Percentiles rank a stretch among this genome's conserved stretches.
These are phyloP conservation scores for Lodderomyces theae DNA, from an alignment of 1,139 yeast species.

Conservation along the genomic window DNA sequence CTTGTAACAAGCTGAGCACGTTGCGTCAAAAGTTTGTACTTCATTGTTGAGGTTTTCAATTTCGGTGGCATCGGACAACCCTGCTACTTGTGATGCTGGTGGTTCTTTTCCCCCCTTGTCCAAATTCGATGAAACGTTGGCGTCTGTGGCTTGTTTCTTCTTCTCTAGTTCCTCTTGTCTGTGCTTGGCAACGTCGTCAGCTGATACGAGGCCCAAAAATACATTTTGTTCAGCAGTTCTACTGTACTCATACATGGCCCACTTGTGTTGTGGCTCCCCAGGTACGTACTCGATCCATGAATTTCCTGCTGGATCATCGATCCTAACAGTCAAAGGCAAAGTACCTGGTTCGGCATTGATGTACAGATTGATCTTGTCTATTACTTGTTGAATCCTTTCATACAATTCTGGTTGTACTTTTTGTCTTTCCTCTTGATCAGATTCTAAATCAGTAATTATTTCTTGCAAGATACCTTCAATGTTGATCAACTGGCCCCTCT, in stretches of 20 bases:
- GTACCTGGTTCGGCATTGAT: constrained; percentile 63
- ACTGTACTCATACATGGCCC: constrained; percentile 82
- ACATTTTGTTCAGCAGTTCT: constrained; percentile 90
- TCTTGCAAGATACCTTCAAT: constrained; percentile 85
- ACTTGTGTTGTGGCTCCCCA: constrained; percentile 84
- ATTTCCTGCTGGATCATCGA: constrained; percentile 97
- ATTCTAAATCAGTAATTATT: constrained; percentile 75
- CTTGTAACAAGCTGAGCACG: constrained; percentile 85
- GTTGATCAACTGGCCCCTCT: constrained; percentile 88
- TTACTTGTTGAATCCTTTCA: constrained; percentile 70
- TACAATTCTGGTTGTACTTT: constrained; percentile 68
- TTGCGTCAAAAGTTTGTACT: constrained; percentile 88
- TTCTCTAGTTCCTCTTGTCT: constrained; percentile 29
- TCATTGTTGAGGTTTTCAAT: constrained; percentile 84
- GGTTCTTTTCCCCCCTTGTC: constrained; percentile 13
- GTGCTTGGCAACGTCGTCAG: constrained; percentile 66
- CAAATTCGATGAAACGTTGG: constrained; percentile 9
- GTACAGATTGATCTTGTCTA: constrained; percentile 55
- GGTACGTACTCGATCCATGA: constrained; percentile 94
- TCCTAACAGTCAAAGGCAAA: constrained; percentile 73
- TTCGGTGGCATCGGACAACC: constrained; percentile 66
- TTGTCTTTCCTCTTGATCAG: constrained; percentile 81
- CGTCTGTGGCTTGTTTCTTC: constrained; percentile 37
- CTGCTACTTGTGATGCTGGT: constrained; percentile 32
- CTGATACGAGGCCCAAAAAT: constrained; percentile 78